phyloP scores from a whole-genome alignment of 2,329 filamentous ascomycete species.

The Penicillium sp. region DNA sequence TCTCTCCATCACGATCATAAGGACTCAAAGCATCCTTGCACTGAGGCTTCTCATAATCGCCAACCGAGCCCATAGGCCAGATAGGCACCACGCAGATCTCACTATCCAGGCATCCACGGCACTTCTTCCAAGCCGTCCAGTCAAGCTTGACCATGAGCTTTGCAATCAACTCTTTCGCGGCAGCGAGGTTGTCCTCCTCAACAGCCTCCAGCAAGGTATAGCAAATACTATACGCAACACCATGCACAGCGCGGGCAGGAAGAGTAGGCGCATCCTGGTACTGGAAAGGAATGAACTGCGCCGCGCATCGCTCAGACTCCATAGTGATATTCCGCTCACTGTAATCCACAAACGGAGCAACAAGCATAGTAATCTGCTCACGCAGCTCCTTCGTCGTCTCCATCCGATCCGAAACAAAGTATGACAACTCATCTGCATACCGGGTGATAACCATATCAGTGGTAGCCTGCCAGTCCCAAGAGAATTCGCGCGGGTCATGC shows the following conservation, averaged over 20 bases:
- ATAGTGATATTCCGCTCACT: slow-evolving; percentile 24
- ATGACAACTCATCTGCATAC: slow-evolving; percentile 58
- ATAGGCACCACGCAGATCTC: slow-evolving; percentile 65
- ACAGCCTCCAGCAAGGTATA: slow-evolving; percentile 29
- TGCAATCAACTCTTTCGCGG: slow-evolving; percentile 34
- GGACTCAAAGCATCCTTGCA: slow-evolving; percentile 40
- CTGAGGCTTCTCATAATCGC: slow-evolving; percentile 56
- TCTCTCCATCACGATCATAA: slow-evolving; percentile 20
- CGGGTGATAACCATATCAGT: slow-evolving; percentile 66
- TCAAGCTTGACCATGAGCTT: slow-evolving; percentile 52
- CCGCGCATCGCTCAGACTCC: slow-evolving; percentile 35
- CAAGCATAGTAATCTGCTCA: slow-evolving; percentile 27
- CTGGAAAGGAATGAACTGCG: slow-evolving; percentile 34
- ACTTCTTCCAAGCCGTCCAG: slow-evolving; percentile 64
- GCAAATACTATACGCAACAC: slow-evolving; percentile 35
- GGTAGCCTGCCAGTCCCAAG: slow-evolving; percentile 66
- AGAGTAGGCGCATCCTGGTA: slow-evolving; percentile 12
- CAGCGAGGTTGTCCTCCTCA: slow-evolving; percentile 18
- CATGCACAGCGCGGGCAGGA: slow-evolving; percentile 30
- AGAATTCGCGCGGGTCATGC: slow-evolving; percentile 26
- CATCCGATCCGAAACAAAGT: slow-evolving; percentile 31
- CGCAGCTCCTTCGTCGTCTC: slow-evolving; percentile 24
- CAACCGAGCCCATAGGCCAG: slow-evolving; percentile 59
- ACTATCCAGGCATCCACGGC: slow-evolving; percentile 53
- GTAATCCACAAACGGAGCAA: slow-evolving; percentile 40